phyloP scores from a whole-genome alignment of 2,329 filamentous ascomycete genomes.

The Ilyonectria mors-panacis region DNA sequence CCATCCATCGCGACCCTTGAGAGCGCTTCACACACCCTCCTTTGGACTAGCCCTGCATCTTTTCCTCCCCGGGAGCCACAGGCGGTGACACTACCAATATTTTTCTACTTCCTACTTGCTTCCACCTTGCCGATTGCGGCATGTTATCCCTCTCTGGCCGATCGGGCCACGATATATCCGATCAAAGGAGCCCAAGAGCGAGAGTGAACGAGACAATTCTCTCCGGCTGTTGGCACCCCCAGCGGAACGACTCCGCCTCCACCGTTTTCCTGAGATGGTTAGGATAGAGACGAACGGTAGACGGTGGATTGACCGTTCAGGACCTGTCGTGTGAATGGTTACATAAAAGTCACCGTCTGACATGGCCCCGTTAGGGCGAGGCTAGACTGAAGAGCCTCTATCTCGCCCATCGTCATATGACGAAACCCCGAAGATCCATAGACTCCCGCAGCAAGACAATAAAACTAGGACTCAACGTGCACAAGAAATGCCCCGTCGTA shows the following conservation, averaged over 20 bases:
- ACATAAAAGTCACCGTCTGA: slow-evolving; percentile 13
- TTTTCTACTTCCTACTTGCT: slow-evolving; percentile 4
- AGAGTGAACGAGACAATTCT: neutral
- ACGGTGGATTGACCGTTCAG: neutral
- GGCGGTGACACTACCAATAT: slow-evolving; percentile 30
- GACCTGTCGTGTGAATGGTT: slow-evolving; percentile 12
- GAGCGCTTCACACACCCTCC: slow-evolving; percentile 24
- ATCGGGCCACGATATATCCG: slow-evolving; percentile 8
- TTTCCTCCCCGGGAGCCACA: slow-evolving; percentile 10
- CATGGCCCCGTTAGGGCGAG: slow-evolving; percentile 1
- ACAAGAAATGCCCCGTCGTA: slow-evolving; percentile 16
- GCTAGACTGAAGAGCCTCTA: slow-evolving; percentile 4
- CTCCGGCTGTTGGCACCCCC: neutral
- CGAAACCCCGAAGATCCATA: neutral
- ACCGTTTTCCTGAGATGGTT: slow-evolving; percentile 5
- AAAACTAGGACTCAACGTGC: neutral
- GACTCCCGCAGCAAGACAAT: neutral
- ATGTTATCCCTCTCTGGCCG: neutral
- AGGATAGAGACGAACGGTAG: neutral
- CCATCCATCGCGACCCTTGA: slow-evolving; percentile 17
- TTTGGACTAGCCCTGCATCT: slow-evolving; percentile 24
- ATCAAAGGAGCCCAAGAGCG: neutral
- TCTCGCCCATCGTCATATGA: neutral
- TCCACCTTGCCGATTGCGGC: slow-evolving; percentile 14
- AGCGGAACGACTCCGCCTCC: slow-evolving; percentile 6